Evolutionary conservation across 768 basidiomycete genomes (phyloP).

Genomic region (Hydnomerulius pinastri): DNA sequence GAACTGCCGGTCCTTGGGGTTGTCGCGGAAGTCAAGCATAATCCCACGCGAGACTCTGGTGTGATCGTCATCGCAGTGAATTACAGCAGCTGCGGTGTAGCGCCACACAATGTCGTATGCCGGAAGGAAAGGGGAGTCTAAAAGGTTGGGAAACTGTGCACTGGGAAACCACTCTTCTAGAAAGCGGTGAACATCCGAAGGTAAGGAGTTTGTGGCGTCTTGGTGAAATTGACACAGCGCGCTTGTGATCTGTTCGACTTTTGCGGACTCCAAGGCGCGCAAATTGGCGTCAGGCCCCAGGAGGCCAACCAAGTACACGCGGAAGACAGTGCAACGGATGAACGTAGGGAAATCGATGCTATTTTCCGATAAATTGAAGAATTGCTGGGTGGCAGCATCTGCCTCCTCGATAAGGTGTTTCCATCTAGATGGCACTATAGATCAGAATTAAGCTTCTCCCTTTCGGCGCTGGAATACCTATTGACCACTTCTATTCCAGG

Average conservation of each 20-base stretch:
- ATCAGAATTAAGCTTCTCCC: slow-evolving; percentile 5
- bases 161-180: slow-evolving; percentile 44
- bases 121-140: slow-evolving; percentile 58
- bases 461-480: slow-evolving; percentile 14
- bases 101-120: slow-evolving; percentile 67
- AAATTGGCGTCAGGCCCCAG: slow-evolving; percentile 34
- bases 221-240: slow-evolving; percentile 48
- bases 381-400: slow-evolving; percentile 6
- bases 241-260: slow-evolving; percentile 38
- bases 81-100: slow-evolving; percentile 50
- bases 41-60: slow-evolving; percentile 18
- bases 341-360: slow-evolving; percentile 38
- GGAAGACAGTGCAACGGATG: slow-evolving; percentile 47
- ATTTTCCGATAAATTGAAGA: slow-evolving; percentile 8
- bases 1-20: slow-evolving; percentile 29
- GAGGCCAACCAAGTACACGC: slow-evolving; percentile 44
- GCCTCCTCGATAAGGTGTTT: slow-evolving; percentile 12
- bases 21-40: slow-evolving; percentile 41
- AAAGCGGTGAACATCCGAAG: slow-evolving; percentile 34
- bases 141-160: slow-evolving; percentile 25
- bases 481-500: slow-evolving; percentile 3
- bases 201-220: slow-evolving; percentile 32
- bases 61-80: slow-evolving; percentile 29
- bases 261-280: slow-evolving; percentile 26
- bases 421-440: slow-evolving; percentile 16